phyloP scores from a whole-genome alignment of 345 rosid genomes.

The Sapria himalayana region DNA sequence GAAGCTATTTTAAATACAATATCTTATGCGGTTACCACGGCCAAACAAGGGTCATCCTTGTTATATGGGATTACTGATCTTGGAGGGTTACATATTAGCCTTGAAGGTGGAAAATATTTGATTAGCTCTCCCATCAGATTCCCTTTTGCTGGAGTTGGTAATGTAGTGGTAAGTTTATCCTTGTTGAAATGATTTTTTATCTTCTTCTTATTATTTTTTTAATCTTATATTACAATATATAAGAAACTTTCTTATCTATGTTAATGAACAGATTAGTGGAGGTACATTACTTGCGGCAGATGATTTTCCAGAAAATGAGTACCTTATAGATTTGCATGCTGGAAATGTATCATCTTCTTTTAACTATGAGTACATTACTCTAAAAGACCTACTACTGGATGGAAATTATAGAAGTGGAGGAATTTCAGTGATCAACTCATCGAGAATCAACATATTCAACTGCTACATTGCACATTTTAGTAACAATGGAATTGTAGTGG shows the following conservation, averaged over 20 bases:
- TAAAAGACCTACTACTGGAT: constrained; percentile 56
- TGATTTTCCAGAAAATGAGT: constrained; percentile 51
- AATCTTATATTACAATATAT: not conserved
- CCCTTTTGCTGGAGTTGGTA: constrained; percentile 52
- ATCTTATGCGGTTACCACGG: constrained; percentile 32
- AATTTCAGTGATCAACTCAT: constrained; percentile 48
- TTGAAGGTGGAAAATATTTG: constrained; percentile 61
- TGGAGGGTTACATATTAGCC: constrained; percentile 57
- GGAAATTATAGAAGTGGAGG: constrained; percentile 72
- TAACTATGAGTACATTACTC: constrained; percentile 50
- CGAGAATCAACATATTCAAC: constrained; percentile 61
- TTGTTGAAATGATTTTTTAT: not conserved
- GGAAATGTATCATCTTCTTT: constrained; percentile 25
- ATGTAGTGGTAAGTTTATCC: constrained; percentile 26
- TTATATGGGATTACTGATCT: constrained; percentile 44
- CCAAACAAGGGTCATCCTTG: constrained; percentile 25
- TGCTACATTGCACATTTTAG: constrained; percentile 57
- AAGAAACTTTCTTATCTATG: no score
- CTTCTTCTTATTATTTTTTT: constrained; percentile 1
- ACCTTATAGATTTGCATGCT: constrained; percentile 43
- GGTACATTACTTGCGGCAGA: constrained; percentile 62
- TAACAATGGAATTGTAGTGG: constrained; percentile 47
- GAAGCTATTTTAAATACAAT: constrained; percentile 38
- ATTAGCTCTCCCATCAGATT: constrained; percentile 44
- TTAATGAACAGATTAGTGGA: constrained; percentile 62